These are phyloP conservation scores for Trichopus zeylanicus DNA, from an alignment of 116 monocot species.

Conservation along the genomic window DNA sequence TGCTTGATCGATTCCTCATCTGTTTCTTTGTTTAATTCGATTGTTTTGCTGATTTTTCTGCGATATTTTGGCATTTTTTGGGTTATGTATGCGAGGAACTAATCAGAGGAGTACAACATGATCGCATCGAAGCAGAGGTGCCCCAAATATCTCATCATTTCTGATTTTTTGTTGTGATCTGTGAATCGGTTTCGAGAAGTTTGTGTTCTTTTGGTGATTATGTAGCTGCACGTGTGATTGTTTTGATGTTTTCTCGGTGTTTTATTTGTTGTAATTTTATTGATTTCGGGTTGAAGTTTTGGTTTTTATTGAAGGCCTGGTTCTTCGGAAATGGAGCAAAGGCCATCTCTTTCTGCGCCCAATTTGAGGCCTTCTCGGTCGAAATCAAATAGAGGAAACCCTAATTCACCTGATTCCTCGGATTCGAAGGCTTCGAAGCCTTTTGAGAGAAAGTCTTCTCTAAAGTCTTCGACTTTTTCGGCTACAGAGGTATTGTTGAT, in stretches of 20 bases:
- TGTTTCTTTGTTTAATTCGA: not conserved
- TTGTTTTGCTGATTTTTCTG: not conserved
- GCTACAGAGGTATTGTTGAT: not conserved
- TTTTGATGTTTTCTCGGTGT: not conserved
- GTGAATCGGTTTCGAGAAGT: not conserved
- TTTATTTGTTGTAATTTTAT: not conserved
- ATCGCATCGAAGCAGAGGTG: not conserved
- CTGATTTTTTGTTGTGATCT: not conserved
- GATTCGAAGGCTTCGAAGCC: not conserved
- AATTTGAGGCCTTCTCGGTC: not conserved
- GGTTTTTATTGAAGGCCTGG: not conserved
- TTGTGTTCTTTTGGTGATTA: not conserved
- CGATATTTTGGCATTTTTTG: not conserved
- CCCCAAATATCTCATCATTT: not conserved
- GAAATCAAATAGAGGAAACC: not conserved
- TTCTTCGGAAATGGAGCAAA: not conserved
- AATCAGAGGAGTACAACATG: not conserved
- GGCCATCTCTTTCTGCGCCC: not conserved
- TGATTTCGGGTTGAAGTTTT: not conserved
- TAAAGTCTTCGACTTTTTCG: not conserved
- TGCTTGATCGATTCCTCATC: not conserved
- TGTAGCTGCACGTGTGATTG: not conserved
- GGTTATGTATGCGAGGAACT: not conserved
- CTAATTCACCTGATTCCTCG: conserved; percentile 6
- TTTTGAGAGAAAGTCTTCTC: conserved; percentile 2